Percentiles rank a stretch among this genome's conserved stretches.
Evolutionary conservation across 148 eudicot species (phyloP).

Genomic region (Amaranthus hypochondriacus): DNA sequence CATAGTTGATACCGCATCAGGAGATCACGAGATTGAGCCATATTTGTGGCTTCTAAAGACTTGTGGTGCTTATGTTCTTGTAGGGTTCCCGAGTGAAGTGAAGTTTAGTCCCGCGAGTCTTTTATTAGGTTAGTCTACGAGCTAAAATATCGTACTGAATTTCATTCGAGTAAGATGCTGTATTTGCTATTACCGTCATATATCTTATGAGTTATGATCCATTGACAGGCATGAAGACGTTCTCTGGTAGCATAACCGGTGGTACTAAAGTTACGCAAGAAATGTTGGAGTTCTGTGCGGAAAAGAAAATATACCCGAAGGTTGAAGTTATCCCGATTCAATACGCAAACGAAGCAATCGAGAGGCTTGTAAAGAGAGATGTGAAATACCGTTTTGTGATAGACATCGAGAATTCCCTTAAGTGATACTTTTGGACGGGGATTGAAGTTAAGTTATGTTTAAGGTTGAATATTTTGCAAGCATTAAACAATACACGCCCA

Average conservation of each 20-base stretch:
- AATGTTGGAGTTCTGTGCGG: slow-evolving; percentile 75
- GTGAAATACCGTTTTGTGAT: slow-evolving; percentile 83
- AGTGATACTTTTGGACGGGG: slow-evolving; percentile 22
- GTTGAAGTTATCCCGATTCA: slow-evolving; percentile 65
- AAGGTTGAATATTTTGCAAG: too few species aligned
- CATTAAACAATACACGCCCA: too few species aligned
- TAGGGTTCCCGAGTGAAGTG: slow-evolving; percentile 65
- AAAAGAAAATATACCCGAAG: slow-evolving; percentile 51
- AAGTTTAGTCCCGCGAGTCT: slow-evolving; percentile 60
- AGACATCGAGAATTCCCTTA: slow-evolving; percentile 67
- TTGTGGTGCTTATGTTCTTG: slow-evolving; percentile 50
- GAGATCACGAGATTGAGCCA: slow-evolving; percentile 62
- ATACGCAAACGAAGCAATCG: slow-evolving; percentile 69
- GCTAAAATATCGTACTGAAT: neutral
- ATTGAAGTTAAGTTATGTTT: neutral
- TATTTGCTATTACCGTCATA: neutral
- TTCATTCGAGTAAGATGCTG: neutral
- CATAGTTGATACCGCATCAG: slow-evolving; percentile 75
- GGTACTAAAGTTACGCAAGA: slow-evolving; percentile 71
- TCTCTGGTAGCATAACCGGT: slow-evolving; percentile 63
- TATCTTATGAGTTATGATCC: neutral
- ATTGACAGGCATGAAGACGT: slow-evolving; percentile 49
- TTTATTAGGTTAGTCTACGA: slow-evolving; percentile 36
- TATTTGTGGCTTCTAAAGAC: slow-evolving; percentile 62
- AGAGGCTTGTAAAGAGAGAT: slow-evolving; percentile 59